phyloP scores from a whole-genome alignment of 2,329 filamentous ascomycete species.

The Talaromyces pinophilus region DNA sequence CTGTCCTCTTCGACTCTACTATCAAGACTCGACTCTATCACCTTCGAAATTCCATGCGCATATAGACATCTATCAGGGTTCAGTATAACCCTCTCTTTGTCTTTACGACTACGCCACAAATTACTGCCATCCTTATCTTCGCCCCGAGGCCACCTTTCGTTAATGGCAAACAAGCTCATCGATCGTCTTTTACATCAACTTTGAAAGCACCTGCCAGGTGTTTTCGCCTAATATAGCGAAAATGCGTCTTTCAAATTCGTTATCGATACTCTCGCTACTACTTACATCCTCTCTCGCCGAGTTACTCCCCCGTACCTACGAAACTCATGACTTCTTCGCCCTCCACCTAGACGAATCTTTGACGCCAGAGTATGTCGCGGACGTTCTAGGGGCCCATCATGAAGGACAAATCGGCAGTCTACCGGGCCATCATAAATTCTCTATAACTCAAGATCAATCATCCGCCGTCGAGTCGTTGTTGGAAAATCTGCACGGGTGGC shows the following conservation, averaged over 20 bases:
- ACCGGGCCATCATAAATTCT: conserved; percentile 81
- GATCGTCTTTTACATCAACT: conserved; percentile 13
- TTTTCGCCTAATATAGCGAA: conserved; percentile 1
- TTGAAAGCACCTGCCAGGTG: conserved; percentile 23
- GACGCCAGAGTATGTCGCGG: conserved; percentile 68
- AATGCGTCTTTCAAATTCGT: conserved; percentile 31
- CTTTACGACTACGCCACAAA: not conserved
- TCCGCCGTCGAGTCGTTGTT: conserved; percentile 55
- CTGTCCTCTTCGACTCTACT: not conserved
- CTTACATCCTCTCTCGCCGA: conserved; percentile 49
- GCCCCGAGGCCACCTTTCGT: conserved; percentile 1
- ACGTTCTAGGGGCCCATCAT: conserved; percentile 71
- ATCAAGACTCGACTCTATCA: not conserved
- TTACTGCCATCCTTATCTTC: not conserved
- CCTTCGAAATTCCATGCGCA: not conserved
- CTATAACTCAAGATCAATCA: conserved; percentile 61
- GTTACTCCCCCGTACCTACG: conserved; percentile 68
- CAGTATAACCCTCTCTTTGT: too few relatives aligned
- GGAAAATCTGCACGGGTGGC: conserved; percentile 56
- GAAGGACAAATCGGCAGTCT: conserved; percentile 80
- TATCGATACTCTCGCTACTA: conserved; percentile 36
- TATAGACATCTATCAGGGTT: not conserved
- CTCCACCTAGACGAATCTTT: conserved; percentile 72
- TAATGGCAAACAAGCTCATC: conserved; percentile 10
- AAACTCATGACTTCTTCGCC: conserved; percentile 87